Percentiles rank a stretch among this genome's conserved stretches.
Conservation (phyloP, 345 rosid species). For the Eucalyptus cloeziana region DNA sequence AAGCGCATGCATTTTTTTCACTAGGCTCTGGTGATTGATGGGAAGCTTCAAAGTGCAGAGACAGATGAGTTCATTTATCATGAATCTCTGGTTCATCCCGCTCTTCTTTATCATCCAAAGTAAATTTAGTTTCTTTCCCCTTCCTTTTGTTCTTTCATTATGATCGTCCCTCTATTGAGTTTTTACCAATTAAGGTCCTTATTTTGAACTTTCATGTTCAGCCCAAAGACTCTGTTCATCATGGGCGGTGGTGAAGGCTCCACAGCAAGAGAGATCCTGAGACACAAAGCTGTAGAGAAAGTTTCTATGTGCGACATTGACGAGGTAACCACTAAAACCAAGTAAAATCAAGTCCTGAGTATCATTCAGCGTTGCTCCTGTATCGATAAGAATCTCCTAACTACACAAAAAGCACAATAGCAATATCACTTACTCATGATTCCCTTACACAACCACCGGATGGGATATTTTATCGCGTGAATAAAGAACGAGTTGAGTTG, state of each 20-base stretch:
- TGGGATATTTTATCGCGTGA: background rate
- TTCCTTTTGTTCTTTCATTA: background rate
- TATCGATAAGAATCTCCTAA: background rate
- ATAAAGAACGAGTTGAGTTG: background rate
- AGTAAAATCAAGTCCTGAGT: background rate
- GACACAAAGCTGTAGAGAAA: conserved; percentile 32
- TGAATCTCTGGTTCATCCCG: conserved; percentile 55
- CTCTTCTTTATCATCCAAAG: conserved; percentile 46
- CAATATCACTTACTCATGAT: background rate
- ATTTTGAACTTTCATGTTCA: background rate
- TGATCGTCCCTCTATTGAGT: background rate
- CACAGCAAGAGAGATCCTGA: conserved; percentile 50
- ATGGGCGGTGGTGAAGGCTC: conserved; percentile 83
- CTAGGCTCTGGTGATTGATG: conserved; percentile 56
- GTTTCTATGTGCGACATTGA: conserved; percentile 62
- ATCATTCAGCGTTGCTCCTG: background rate
- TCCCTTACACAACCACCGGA: background rate
- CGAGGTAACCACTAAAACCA: conserved; percentile 12
- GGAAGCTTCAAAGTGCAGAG: conserved; percentile 70
- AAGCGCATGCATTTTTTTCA: background rate
- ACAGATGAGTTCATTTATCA: conserved; percentile 65
- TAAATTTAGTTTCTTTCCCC: background rate
- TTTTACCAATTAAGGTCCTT: background rate
- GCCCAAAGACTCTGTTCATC: conserved; percentile 34
- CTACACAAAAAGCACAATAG: background rate